phyloP scores from a whole-genome alignment of 768 basidiomycete genomes.

The Calocera viscosa region DNA sequence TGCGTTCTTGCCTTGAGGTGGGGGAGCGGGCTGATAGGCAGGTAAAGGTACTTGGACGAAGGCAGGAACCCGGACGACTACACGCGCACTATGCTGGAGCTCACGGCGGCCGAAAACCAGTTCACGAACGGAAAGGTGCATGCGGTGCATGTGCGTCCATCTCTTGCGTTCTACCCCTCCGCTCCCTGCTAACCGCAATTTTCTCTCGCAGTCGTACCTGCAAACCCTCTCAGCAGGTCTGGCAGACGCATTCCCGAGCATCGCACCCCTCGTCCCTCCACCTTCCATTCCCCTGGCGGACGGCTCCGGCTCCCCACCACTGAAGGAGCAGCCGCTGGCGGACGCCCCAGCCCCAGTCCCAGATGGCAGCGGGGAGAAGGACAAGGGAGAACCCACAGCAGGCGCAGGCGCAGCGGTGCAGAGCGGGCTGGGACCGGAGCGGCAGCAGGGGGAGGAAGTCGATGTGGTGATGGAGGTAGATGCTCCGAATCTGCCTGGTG shows the following conservation, averaged over 20 bases:
- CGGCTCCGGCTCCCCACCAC: background rate
- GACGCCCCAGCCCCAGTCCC: too few relatives aligned
- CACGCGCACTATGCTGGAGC: conserved; percentile 66
- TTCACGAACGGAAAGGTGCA: conserved; percentile 83
- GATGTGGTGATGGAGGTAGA: too few relatives aligned
- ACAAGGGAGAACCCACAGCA: too few relatives aligned
- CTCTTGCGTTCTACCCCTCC: background rate
- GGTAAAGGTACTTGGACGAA: conserved; percentile 58
- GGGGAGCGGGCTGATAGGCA: background rate
- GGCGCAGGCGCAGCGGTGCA: too few relatives aligned
- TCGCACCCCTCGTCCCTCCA: conserved; percentile 28
- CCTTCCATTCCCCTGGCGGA: background rate
- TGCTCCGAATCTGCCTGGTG: too few relatives aligned
- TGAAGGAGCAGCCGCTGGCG: background rate
- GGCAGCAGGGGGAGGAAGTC: too few relatives aligned
- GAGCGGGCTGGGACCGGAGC: too few relatives aligned
- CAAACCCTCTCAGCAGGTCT: conserved; percentile 56
- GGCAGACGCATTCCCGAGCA: conserved; percentile 57
- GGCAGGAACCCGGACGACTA: conserved; percentile 69
- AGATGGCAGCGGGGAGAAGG: too few relatives aligned
- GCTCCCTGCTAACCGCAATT: background rate
- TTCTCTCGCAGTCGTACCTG: conserved; percentile 49
- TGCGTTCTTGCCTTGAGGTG: background rate
- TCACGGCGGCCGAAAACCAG: conserved; percentile 78
- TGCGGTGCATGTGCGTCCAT: conserved; percentile 51